Conservation (phyloP, 176 grass and related monocot genomes). For the Coix lacrymajobi region DNA sequence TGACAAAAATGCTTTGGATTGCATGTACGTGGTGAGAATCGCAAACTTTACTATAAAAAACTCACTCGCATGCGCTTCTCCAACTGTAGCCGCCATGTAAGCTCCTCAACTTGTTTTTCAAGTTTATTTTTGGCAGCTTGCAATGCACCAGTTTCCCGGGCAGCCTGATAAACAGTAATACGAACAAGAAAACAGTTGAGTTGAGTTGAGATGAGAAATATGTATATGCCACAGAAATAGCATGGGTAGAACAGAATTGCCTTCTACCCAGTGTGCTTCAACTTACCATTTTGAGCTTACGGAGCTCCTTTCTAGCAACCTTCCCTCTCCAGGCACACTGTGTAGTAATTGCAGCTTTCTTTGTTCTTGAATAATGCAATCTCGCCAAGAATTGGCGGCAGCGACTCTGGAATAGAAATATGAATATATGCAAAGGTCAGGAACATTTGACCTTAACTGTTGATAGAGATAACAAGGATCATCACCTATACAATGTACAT, state of each 20-base stretch:
- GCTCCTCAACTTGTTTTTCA: conserved; percentile 98
- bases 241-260: conserved; percentile 1
- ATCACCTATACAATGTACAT: not conserved
- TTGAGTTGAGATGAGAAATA: not conserved
- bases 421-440: conserved; percentile 5
- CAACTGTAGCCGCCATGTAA: conserved; percentile 79
- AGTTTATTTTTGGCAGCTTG: conserved; percentile 98
- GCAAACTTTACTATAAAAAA: conserved; percentile 4
- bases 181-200: not conserved
- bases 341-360: conserved; percentile 84
- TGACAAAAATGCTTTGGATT: conserved; percentile 3
- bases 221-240: conserved; percentile 9
- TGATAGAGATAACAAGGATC: not conserved
- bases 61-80: conserved; percentile 95
- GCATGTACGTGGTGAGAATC: not conserved
- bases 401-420: conserved; percentile 60
- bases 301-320: conserved; percentile 86
- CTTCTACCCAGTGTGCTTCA: not conserved
- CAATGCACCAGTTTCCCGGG: conserved; percentile 93
- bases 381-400: conserved; percentile 77
- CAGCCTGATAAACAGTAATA: conserved; percentile 61
- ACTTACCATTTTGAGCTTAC: conserved; percentile 86
- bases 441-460: conserved; percentile 2
- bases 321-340: conserved; percentile 98
- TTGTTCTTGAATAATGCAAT: conserved; percentile 75